Percentiles rank a stretch among this genome's conserved stretches.
These are phyloP conservation scores for Rhizopus delemar DNA, from an alignment of 371 early-diverging fungal genomes.

Conservation along the genomic window DNA sequence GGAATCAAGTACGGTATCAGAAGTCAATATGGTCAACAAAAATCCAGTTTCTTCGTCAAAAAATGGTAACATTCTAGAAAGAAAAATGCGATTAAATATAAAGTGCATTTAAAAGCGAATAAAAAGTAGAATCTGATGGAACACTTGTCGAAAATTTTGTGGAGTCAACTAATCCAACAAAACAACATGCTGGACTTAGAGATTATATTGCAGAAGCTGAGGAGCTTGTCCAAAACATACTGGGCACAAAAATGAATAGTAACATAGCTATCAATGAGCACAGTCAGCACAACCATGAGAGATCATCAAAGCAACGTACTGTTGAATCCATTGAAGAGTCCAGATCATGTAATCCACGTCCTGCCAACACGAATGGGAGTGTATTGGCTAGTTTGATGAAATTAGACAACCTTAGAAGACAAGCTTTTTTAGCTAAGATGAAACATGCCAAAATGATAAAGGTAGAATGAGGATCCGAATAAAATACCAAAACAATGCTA, in stretches of 20 bases:
- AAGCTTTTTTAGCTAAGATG: conserved; percentile 4
- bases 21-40: too few relatives aligned
- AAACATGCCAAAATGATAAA: conserved; percentile 18
- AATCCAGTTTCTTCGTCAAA: too few relatives aligned
- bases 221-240: conserved; percentile 41
- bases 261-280: not conserved
- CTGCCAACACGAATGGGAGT: conserved; percentile 24
- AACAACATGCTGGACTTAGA: conserved; percentile 46
- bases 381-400: conserved; percentile 47
- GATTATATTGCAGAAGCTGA: conserved; percentile 50
- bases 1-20: too few relatives aligned
- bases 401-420: conserved; percentile 35
- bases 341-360: not conserved
- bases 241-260: conserved; percentile 22
- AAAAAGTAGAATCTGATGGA: conserved; percentile 3
- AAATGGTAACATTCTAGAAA: too few relatives aligned
- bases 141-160: conserved; percentile 45
- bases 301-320: not conserved
- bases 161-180: conserved; percentile 39
- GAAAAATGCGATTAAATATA: too few relatives aligned
- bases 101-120: not conserved
- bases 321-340: not conserved
- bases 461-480: conserved; percentile 1
- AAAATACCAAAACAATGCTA: not conserved
- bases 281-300: conserved; percentile 5